Base-by-base conservation (phyloP, 352 stramenopile genomes). In the Globisporangium heterothallicum region DNA sequence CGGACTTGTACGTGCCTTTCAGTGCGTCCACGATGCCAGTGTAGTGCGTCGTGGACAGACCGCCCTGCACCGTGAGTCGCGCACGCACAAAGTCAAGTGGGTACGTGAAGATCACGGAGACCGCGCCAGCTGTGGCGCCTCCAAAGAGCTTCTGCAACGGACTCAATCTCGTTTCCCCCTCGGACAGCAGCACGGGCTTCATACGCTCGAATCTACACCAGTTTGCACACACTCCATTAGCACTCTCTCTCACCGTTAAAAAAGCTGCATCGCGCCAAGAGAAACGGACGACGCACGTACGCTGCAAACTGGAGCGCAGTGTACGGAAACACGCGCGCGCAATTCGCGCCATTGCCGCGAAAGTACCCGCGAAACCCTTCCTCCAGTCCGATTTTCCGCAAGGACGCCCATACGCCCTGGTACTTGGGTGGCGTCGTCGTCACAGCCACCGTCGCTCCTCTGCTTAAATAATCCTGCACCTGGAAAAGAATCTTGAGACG, bases 401-500 rank as follows among this genome's bases (percentile, higher is more conserved):
- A 52, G 24, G 78, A 88, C 55, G 75, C 66, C 30, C 51, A 49
- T 19, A 92, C 63, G 43, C 68, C 70, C 16, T 71, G 67, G 59
- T 88, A 90, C 50, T 86, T 84, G 6, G 32, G 32, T 35, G 58
- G 50, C 4, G 27, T 19, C 18, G 32, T 10, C 6, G 10, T 36
- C 10, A 34, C 49, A 30, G 53, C 41, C 24, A 43, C 49, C 2
- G 29, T 34, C 46, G 35, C 38, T 32, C 47, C 56, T 29, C 56
- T 55, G 6, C 59, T 47, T 40, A 88, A 59, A 53, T 79, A 70
- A 56, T 89, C 78, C 59, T 92, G 81, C 35, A 90, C 75, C 50
- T 92, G 81, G 43, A 77, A 78, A 38, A 89, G 61, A 60, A 92
- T 92, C 60, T 90, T 92, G 43, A 90, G 68, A 8, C 81, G 70